phyloP scores from a whole-genome alignment of 2,329 filamentous ascomycete species.

The Monilinia polystroma region DNA sequence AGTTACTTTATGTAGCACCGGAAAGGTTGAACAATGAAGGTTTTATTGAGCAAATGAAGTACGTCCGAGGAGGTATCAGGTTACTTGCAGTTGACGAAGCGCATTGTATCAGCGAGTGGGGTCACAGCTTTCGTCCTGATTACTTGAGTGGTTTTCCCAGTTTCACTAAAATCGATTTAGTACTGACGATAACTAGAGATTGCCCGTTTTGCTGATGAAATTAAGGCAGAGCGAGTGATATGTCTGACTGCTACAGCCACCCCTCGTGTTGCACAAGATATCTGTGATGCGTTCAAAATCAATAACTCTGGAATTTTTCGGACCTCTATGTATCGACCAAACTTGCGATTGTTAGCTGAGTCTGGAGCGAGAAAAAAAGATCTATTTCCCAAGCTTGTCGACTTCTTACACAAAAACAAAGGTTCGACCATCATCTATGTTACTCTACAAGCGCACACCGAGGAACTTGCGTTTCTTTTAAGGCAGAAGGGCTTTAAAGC shows the following conservation, averaged over 20 bases:
- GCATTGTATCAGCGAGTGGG: conserved; percentile 59
- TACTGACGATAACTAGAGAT: conserved; percentile 41
- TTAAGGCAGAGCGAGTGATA: conserved; percentile 56
- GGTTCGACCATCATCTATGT: conserved; percentile 62
- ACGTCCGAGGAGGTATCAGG: conserved; percentile 54
- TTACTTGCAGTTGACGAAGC: conserved; percentile 59
- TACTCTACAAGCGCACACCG: conserved; percentile 55
- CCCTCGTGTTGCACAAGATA: conserved; percentile 53
- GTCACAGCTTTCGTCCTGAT: conserved; percentile 51
- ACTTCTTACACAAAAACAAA: conserved; percentile 50
- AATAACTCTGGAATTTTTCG: conserved; percentile 51
- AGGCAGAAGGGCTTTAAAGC: conserved; percentile 44
- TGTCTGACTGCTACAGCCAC: conserved; percentile 62
- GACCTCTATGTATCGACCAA: conserved; percentile 57
- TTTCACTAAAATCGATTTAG: not conserved
- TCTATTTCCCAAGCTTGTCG: conserved; percentile 47
- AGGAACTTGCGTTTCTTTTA: conserved; percentile 45
- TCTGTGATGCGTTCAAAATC: conserved; percentile 54
- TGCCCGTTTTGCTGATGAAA: conserved; percentile 55
- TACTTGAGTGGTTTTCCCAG: conserved; percentile 46
- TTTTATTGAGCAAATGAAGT: conserved; percentile 56
- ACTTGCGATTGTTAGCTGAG: conserved; percentile 53
- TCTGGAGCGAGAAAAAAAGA: conserved; percentile 45
- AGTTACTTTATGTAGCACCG: conserved; percentile 58
- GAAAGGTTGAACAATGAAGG: conserved; percentile 61